Base-by-base conservation (phyloP, 768 basidiomycete genomes). In the Postia placenta region DNA sequence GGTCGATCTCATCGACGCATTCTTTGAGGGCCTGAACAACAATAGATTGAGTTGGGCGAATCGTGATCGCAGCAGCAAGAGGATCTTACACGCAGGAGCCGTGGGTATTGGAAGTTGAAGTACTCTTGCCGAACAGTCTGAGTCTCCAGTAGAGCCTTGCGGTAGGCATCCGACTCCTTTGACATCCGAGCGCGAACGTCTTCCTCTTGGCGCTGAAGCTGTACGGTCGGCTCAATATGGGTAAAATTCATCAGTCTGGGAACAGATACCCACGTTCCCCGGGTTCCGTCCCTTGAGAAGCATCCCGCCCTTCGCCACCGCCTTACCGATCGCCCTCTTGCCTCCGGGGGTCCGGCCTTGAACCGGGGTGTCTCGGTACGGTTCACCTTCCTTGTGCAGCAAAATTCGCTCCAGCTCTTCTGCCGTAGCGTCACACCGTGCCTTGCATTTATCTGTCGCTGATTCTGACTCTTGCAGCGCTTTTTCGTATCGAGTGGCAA, bases 91-190 rank as follows among this genome's bases (percentile, higher is more conserved):
- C 96, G 79, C 33, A 99, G 68, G 49, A 97, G 89, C 56, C 92
- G 85, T 47, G 96, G 96, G 35, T 97, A 70, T 60, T 97, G 95
- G 61, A 95, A 88, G 65, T 97, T 95, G 68, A 96, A 99, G 65
- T 97, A 98, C 62, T 99, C 96, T 65, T 97, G 94, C 53, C 94
- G 78, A 70, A 91, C 82, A 4, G 82, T 72, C 64, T 97, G 93
- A 11, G 88, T 91, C 54, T 97, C 92, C 12, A 79, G 80, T 25
- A 96, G 85, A 1, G 91, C 84, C 67, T 96, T 94, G 49, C 92
- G 76, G 61, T 92, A 98, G 26, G 82, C 79, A 63, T 97, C 95
- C 22, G 90, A 92, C 9, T 88, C 82, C 40, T 72, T 70, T 5
- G 91, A 92, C 75, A 98, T 83, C 56, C 94, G 76, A 25, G 79